phyloP scores from a whole-genome alignment of 2,329 filamentous ascomycete species.

The Raffaelea arxii region DNA sequence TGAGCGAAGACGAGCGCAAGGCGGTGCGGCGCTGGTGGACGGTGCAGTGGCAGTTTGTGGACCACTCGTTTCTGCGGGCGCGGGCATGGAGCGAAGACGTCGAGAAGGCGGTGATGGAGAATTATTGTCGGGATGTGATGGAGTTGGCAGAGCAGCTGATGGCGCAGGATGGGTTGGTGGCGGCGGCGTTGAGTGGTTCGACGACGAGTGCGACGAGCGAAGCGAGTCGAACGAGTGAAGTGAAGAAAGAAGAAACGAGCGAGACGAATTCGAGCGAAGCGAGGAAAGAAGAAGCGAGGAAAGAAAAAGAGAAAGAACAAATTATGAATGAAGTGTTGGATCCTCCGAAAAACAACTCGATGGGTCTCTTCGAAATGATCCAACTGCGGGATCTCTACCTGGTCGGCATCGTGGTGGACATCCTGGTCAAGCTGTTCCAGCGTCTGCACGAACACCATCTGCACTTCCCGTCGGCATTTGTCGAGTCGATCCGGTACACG shows the following conservation, averaged over 20 bases:
- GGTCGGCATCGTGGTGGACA: slow-evolving; percentile 67
- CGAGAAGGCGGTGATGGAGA: slow-evolving; percentile 71
- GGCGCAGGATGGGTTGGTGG: slow-evolving; percentile 74
- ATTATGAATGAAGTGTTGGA: slow-evolving; percentile 44
- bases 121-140: slow-evolving; percentile 92
- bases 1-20: slow-evolving; percentile 52
- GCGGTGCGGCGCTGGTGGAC: slow-evolving; percentile 74
- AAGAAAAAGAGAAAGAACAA: slow-evolving; percentile 16
- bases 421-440: slow-evolving; percentile 75
- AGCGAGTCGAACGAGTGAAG: not conserved
- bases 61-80: slow-evolving; percentile 71
- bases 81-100: slow-evolving; percentile 67
- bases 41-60: slow-evolving; percentile 71
- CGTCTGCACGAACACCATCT: slow-evolving; percentile 71
- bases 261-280: slow-evolving; percentile 8
- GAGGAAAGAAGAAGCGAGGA: slow-evolving; percentile 21
- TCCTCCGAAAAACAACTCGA: slow-evolving; percentile 50
- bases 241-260: not conserved
- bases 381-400: slow-evolving; percentile 82
- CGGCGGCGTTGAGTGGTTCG: slow-evolving; percentile 48
- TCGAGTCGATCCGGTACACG: slow-evolving; percentile 51
- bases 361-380: slow-evolving; percentile 78
- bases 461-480: slow-evolving; percentile 47
- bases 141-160: slow-evolving; percentile 83
- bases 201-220: slow-evolving; percentile 13